Percentiles rank a stretch among this genome's conserved stretches.
Conservation (phyloP, 2,329 filamentous ascomycete species). For the Sporothrix humicola region DNA sequence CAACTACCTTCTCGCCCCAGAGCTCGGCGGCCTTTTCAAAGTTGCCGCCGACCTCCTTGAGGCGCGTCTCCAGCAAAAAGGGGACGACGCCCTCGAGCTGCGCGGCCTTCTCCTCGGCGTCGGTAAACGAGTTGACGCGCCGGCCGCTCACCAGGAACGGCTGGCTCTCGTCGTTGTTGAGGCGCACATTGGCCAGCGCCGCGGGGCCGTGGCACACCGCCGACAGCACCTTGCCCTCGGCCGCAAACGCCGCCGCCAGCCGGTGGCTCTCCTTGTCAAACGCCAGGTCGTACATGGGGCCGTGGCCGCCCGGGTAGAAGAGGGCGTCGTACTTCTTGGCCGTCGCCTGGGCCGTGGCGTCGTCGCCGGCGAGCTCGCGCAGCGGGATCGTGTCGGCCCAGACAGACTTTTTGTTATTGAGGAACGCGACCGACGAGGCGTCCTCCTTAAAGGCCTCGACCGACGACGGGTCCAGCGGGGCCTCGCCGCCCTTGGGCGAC, state of each 20-base stretch:
- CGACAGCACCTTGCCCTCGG: slow-evolving; percentile 65
- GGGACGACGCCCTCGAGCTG: slow-evolving; percentile 53
- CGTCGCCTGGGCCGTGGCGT: slow-evolving; percentile 40
- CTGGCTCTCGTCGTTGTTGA: slow-evolving; percentile 54
- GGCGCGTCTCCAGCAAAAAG: slow-evolving; percentile 65
- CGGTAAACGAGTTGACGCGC: slow-evolving; percentile 65
- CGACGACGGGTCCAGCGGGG: slow-evolving; percentile 65
- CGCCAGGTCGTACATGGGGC: slow-evolving; percentile 71
- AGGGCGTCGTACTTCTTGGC: slow-evolving; percentile 37
- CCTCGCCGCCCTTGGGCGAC: slow-evolving; percentile 66
- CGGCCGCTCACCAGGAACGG: slow-evolving; percentile 59
- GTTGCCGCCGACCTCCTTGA: slow-evolving; percentile 57
- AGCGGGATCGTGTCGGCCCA: slow-evolving; percentile 70
- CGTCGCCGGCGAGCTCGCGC: slow-evolving; percentile 58
- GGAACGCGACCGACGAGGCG: slow-evolving; percentile 58
- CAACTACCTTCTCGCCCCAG: slow-evolving; percentile 57
- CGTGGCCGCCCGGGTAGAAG: slow-evolving; percentile 58
- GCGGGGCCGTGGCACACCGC: slow-evolving; percentile 74
- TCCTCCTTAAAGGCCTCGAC: slow-evolving; percentile 62
- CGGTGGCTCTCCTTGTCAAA: slow-evolving; percentile 61
- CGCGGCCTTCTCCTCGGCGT: slow-evolving; percentile 59
- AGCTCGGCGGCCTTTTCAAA: slow-evolving; percentile 60
- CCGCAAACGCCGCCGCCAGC: slow-evolving; percentile 67
- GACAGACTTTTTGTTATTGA: slow-evolving; percentile 59
- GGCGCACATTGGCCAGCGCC: slow-evolving; percentile 59